Base-by-base conservation (phyloP, 2,329 filamentous ascomycete genomes). In the Lachnellula suecica region DNA sequence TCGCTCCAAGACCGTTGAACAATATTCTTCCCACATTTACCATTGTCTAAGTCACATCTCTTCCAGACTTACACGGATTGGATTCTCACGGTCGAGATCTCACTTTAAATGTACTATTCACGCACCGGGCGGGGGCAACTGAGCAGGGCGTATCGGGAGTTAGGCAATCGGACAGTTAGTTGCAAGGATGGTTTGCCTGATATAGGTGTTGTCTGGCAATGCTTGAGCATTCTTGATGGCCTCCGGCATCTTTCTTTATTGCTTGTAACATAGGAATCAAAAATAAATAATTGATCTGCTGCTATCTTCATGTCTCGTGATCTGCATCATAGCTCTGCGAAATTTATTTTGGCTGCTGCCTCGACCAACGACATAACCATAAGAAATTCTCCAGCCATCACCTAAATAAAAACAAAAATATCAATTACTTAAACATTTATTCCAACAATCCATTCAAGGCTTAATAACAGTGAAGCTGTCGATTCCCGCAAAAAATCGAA, bases 121-220 rank as follows among this genome's bases (percentile, higher is more conserved):
- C 17, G 24, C 31, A 46, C 24, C 9, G 27, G 23, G 23, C n/a
- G n/a, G 22, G 53, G 42, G 31, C 31, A 35, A 53, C 10, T 57
- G 46, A 53, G 57, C 55, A 49, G 42, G 58, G 58, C 53, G 51
- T 58, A 47, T 47, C 24, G 27, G 57, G 56, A 52, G 59, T 57
- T 49, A 15, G 23, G 43, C 10, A 29, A 47, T 23, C n/a, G 22
- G 34, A 9, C 13, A 47, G 24, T 15, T 23, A 24, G 29, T 2
- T 9, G 31, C 5, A 15, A 34, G 31, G 17, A 35, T 35, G 31
- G 31, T 35, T 17, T 35, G 17, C 31, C 7, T n/a, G 31, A 35
- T 35, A 15, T 1, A 15, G 15, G 17, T 35, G 15, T 35, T n/a
- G 31, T n/a, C 31, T 31, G 27, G 27, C 27, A n/a, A n/a, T n/a